Evolutionary conservation across 306 rosid genomes (phyloP).

Genomic region (Alnus glutinosa): DNA sequence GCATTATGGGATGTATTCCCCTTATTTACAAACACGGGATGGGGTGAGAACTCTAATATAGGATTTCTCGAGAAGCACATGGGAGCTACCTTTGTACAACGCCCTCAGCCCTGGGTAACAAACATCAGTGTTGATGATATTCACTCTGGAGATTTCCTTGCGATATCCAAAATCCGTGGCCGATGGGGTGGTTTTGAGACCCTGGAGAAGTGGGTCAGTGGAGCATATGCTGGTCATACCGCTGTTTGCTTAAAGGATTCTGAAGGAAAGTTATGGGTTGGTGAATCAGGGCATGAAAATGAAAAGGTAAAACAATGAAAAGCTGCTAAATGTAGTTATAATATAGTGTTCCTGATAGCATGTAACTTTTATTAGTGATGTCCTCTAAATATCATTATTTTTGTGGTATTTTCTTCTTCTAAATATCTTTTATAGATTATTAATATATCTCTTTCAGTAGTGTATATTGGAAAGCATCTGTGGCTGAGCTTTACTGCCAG

Average conservation of each 20-base stretch:
- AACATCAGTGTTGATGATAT: slow-evolving; percentile 67
- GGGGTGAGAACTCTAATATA: slow-evolving; percentile 87
- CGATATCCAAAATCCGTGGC: slow-evolving; percentile 92
- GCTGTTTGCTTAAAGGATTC: slow-evolving; percentile 93
- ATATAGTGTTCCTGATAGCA: background rate
- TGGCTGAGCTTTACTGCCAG: background rate
- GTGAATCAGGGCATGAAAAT: slow-evolving; percentile 90
- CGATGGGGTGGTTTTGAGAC: slow-evolving; percentile 99
- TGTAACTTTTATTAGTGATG: background rate
- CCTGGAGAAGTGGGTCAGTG: slow-evolving; percentile 96
- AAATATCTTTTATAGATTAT: background rate
- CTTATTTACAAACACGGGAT: slow-evolving; percentile 77
- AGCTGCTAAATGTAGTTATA: slow-evolving; percentile 11
- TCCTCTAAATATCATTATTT: background rate
- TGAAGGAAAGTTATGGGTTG: slow-evolving; percentile 91
- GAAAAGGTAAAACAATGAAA: slow-evolving; percentile 56
- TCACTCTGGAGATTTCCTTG: slow-evolving; percentile 97
- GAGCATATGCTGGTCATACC: slow-evolving; percentile 89
- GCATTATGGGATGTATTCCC: slow-evolving; percentile 92
- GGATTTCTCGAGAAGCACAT: slow-evolving; percentile 76
- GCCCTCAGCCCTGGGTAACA: slow-evolving; percentile 87
- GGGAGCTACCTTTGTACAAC: slow-evolving; percentile 75
- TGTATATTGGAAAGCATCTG: background rate
- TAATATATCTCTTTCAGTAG: background rate
- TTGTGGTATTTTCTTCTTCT: background rate